phyloP scores from a whole-genome alignment of 352 stramenopile genomes.

The Elongisporangium senticosum region DNA sequence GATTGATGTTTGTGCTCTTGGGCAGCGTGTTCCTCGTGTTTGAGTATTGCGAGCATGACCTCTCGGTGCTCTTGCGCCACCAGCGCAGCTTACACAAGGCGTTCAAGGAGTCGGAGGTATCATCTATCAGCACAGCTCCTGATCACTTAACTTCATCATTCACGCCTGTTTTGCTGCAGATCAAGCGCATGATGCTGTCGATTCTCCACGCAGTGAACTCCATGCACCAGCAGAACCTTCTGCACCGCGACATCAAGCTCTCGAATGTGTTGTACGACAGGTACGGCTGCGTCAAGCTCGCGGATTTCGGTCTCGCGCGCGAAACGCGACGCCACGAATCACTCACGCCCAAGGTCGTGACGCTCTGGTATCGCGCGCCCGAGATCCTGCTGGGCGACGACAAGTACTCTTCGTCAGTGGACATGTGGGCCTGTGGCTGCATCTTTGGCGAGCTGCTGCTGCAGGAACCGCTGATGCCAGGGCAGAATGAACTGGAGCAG shows the following conservation, averaged over 20 bases:
- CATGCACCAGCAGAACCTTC: constrained; percentile 74
- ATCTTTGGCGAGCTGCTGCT: constrained; percentile 60
- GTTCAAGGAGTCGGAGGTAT: constrained; percentile 76
- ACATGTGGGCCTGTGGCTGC: constrained; percentile 85
- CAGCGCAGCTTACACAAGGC: constrained; percentile 47
- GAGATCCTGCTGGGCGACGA: constrained; percentile 88
- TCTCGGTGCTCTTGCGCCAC: constrained; percentile 56
- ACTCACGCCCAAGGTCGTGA: constrained; percentile 88
- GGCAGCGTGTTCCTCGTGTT: constrained; percentile 86
- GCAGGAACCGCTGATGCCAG: constrained; percentile 50
- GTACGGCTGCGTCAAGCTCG: constrained; percentile 55
- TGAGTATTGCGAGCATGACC: constrained; percentile 87
- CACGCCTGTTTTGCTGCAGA: constrained; percentile 1
- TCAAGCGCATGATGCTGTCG: constrained; percentile 89
- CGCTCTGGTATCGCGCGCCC: constrained; percentile 92
- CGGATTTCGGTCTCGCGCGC: constrained; percentile 58
- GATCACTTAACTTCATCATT: neutral
- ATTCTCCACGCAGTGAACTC: constrained; percentile 66
- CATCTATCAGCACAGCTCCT: neutral
- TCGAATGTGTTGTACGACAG: constrained; percentile 92
- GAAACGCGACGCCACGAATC: constrained; percentile 13
- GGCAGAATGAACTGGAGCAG: constrained; percentile 61
- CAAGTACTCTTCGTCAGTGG: constrained; percentile 87
- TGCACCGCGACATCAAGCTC: constrained; percentile 95
- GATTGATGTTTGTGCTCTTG: neutral